phyloP scores from a whole-genome alignment of 2,329 filamentous ascomycete species.

The Colletotrichum sp. region DNA sequence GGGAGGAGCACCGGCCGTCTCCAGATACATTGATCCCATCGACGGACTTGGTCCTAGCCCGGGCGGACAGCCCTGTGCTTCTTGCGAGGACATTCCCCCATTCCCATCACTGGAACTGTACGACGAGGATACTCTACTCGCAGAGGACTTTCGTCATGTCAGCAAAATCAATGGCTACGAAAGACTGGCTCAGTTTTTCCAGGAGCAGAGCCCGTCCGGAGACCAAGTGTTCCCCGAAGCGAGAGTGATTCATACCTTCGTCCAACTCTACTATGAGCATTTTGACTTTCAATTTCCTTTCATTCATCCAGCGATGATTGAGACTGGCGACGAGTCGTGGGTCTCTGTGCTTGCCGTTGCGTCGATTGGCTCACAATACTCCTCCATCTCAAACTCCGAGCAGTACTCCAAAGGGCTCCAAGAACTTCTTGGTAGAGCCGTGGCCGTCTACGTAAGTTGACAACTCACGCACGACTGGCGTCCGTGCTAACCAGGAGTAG shows the following conservation, averaged over 20 bases:
- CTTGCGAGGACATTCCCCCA: background rate
- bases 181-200: background rate
- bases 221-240: background rate
- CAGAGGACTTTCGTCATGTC: background rate
- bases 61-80: background rate
- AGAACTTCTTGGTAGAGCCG: background rate
- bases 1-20: rapidly evolving
- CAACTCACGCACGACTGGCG: rapidly evolving
- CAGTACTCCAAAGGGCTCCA: background rate
- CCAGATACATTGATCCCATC: background rate
- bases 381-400: background rate
- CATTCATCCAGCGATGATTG: background rate
- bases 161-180: background rate
- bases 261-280: background rate
- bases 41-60: background rate
- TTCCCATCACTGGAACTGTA: background rate
- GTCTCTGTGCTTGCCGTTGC: background rate
- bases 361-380: background rate
- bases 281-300: background rate
- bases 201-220: rapidly evolving
- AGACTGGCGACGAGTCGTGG: background rate
- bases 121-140: background rate
- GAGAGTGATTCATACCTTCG: background rate
- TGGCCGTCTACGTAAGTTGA: background rate
- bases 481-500: rapidly evolving